Conservation (phyloP, 177 flowering plant species). For the Vitis hybrid region DNA sequence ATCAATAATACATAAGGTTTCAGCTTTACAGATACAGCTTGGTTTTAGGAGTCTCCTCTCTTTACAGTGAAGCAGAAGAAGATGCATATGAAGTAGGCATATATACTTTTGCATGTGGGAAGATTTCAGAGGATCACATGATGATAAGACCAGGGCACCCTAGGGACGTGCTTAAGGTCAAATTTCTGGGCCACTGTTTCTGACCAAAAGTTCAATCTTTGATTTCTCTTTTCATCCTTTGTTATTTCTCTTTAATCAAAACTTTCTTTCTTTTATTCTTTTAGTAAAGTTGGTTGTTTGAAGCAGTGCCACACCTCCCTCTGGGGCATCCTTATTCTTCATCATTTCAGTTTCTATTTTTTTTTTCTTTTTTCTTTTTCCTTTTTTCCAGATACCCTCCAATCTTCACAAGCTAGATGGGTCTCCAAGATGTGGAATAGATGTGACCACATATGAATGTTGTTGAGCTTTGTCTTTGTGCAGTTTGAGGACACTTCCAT, state of each 20-base stretch:
- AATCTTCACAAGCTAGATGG: too few relatives aligned
- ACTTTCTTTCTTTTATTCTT: background rate
- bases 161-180: background rate
- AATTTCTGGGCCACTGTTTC: conserved; percentile 6
- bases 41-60: background rate
- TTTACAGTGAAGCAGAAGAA: conserved; percentile 21
- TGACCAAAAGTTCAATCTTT: background rate
- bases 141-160: background rate
- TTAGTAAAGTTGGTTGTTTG: too few relatives aligned
- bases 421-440: too few relatives aligned
- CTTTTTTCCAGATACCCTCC: too few relatives aligned
- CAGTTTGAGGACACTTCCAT: too few relatives aligned
- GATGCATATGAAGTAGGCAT: conserved; percentile 9
- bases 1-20: background rate
- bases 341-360: background rate
- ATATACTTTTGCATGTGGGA: conserved; percentile 25
- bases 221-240: background rate
- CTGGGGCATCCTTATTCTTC: too few relatives aligned
- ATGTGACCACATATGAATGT: too few relatives aligned
- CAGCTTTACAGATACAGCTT: conserved; percentile 1
- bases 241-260: background rate
- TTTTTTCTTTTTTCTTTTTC: background rate
- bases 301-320: too few relatives aligned
- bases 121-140: conserved; percentile 23
- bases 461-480: too few relatives aligned